Evolutionary conservation across 805 yeast genomes (phyloP), one percentile per base, ranked within the genome.

Genomic region (Ogataea paradorogensis): DNA sequence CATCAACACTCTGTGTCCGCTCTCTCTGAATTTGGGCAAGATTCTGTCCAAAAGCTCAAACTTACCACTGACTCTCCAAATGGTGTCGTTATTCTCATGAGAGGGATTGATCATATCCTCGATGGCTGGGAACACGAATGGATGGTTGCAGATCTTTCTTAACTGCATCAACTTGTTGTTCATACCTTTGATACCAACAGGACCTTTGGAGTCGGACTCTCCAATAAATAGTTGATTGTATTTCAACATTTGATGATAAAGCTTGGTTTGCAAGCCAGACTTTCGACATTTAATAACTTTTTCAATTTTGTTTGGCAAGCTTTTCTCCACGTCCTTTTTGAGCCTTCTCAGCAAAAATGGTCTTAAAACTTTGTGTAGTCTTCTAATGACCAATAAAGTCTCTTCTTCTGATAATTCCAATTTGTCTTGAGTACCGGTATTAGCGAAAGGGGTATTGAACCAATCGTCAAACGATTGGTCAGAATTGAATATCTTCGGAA

Each of bases 401-500:
- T 85, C 95, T 81, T 85, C 95, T 74, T 85, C 95, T 0, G 88
- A 80, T 47, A 85, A 70, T 46, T 81, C 93, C 37, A 85, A 71
- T 60, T 82, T 82, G 52, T 85, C 95, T 59, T 83, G 91, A 11
- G 80, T 70, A 42, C 95, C 95, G 13, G 93, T 80, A 48, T 83
- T 84, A 4, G 90, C 91, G 65, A 85, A 85, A 5, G 95, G 95
- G 0, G 95, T 85, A 55, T 85, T 85, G 58, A 85, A 85, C 95
- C 95, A 85, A 57, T 85, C 95, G 56, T 85, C 93, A 56, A 85
- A 85, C 7, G 91, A 81, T 56, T 85, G 83, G 9, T 83, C 93
- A 25, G 93, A 84, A 56, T 84, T 85, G 72, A 85, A 85, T 59
- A 85, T 82, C 54, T 84, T 82, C 7, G 95, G 95, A 46, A 85